These are phyloP conservation scores for Ephemerocybe angulata DNA, from an alignment of 768 basidiomycete species.

Conservation along the genomic window DNA sequence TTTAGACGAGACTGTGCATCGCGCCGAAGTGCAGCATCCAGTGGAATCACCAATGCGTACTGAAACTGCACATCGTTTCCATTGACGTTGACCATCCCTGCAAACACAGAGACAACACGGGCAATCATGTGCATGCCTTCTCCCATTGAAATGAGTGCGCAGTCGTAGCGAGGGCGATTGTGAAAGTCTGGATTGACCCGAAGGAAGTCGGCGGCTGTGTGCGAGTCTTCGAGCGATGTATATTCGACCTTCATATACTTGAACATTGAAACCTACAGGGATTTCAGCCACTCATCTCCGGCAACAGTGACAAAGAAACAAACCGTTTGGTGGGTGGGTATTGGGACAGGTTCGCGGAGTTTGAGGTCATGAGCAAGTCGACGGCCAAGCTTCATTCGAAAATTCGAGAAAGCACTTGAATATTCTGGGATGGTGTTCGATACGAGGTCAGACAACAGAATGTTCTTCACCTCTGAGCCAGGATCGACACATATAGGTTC, in stretches of 20 bases:
- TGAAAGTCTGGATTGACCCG: not conserved
- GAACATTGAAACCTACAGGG: not conserved
- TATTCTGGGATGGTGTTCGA: not conserved
- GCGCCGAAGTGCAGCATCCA: not conserved
- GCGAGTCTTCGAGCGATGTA: not conserved
- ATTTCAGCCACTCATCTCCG: no score
- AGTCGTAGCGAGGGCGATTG: not conserved
- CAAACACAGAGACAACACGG: not conserved
- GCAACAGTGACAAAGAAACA: no score
- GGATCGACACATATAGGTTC: no score
- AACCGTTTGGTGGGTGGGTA: no score
- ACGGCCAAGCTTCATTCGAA: not conserved
- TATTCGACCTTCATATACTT: not conserved
- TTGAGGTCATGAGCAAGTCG: not conserved
- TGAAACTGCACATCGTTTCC: not conserved
- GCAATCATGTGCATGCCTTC: not conserved
- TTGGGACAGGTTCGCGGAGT: no score
- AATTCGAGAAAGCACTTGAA: not conserved
- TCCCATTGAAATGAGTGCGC: not conserved
- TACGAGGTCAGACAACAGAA: not conserved
- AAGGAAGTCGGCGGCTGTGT: not conserved
- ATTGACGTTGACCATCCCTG: not conserved
- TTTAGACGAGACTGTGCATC: not conserved
- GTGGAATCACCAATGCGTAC: not conserved
- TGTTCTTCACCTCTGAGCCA: no score